Evolutionary conservation across 352 stramenopile genomes (phyloP), one percentile per base, ranked within the genome.

Genomic region (Pythium guiyangense): DNA sequence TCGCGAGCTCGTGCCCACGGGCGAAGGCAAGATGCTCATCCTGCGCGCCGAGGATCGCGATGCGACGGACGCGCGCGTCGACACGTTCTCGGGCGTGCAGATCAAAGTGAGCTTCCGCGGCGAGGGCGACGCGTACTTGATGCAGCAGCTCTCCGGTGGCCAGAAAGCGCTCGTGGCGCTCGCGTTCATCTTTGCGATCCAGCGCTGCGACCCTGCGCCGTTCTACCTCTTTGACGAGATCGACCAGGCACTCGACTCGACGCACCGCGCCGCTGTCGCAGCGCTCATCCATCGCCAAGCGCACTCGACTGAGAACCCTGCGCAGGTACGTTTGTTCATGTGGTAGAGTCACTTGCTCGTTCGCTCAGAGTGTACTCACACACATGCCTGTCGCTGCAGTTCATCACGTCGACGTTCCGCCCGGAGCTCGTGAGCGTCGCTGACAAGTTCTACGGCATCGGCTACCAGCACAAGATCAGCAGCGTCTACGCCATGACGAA

Each of bases 181-280:
- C 37, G 96, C 97, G n/a, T 97, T 99, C 60, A 99, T 99, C 60
- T 99, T 99, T 73, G 96, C 98, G 4, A 99, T 99, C 54, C 90
- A 98, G 69, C 88, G 97, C 37, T 99, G 96, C 59, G 97, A 99
- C 66, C 97, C 98, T 54, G 97, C 97, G 44, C 97, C 98, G 8
- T 99, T 99, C 74, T 99, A 99, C 69, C 84, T 99, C 35, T 99
- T 99, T 70, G 98, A 99, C 71, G 98, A 99, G 66, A 97, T 99
- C 47, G 98, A 99, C 65, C 95, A 99, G 76, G 97, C 97, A 18
- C 74, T 99, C n/a, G 98, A 99, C 73, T 96, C 93, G n/a, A 99
- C 93, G 22, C 97, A 99, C 66, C 91, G 97, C 63, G 87, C 94
- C 49, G 86, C 96, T 31, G 96, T 99, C 4, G 97, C 97, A 6